Percentiles rank a stretch among this genome's conserved stretches.
Evolutionary conservation across 495 filamentous ascomycete genomes (phyloP).

Genomic region (Penicillium pancosmium): DNA sequence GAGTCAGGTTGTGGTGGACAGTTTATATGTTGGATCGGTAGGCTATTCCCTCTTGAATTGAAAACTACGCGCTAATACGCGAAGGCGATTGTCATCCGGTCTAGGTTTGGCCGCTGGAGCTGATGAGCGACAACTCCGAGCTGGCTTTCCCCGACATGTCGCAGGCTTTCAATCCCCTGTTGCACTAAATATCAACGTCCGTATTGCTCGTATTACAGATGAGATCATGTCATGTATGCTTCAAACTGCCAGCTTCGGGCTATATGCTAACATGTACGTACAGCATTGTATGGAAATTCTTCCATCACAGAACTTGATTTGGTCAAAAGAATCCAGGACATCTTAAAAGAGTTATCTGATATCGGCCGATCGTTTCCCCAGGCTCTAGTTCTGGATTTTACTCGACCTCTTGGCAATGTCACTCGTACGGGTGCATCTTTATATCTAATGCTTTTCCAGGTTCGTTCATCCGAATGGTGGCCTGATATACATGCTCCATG

Average conservation of each 20-base stretch:
- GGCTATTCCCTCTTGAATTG: background rate
- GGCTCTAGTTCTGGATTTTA: constrained; percentile 21
- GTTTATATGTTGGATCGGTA: constrained; percentile 33
- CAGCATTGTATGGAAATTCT: constrained; percentile 27
- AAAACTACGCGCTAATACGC: background rate
- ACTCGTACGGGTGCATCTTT: constrained; percentile 27
- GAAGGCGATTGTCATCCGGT: constrained; percentile 25
- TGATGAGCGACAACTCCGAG: constrained; percentile 24
- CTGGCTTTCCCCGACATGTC: constrained; percentile 18
- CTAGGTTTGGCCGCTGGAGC: constrained; percentile 29
- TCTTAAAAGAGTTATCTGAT: constrained; percentile 24
- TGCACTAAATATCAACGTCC: constrained; percentile 25
- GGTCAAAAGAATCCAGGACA: constrained; percentile 21
- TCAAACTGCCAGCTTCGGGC: background rate
- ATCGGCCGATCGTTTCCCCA: constrained; percentile 22
- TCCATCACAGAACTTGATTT: constrained; percentile 26
- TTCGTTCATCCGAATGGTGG: background rate
- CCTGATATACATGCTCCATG: background rate
- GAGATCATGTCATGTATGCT: constrained; percentile 28
- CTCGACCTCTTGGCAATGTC: constrained; percentile 17
- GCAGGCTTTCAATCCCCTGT: constrained; percentile 26
- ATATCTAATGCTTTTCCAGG: constrained; percentile 27
- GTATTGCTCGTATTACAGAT: constrained; percentile 29
- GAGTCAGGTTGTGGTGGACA: constrained; percentile 28
- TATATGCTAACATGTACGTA: background rate